Evolutionary conservation across 1,139 yeast species (phyloP), one percentile per base, ranked within the genome.

Genomic region (Blastobotrys buckinghamii): DNA sequence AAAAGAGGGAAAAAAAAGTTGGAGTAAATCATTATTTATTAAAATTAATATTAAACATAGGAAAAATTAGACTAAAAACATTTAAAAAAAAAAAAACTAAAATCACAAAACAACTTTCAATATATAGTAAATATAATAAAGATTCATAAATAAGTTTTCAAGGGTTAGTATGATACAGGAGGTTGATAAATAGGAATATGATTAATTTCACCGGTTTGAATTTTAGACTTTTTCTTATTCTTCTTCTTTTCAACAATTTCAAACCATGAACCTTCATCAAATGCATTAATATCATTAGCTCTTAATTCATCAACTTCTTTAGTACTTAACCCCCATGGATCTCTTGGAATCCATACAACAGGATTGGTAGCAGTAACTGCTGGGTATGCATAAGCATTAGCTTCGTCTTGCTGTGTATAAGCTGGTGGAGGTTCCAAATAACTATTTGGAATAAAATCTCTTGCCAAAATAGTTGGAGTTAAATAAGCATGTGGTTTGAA

Each of bases 261-360:
- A 44, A 60, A 62, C 66, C 67, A 63, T 1, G 96, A 78, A 57
- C 85, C 82, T 38, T 76, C 79, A 60, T 87, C 94, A 49, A 79
- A 72, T 43, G 84, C 80, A 19, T 73, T 70, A 37, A 84, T 74
- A 15, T 59, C 75, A 1, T 59, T 54, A 9, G 56, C 58, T 19
- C 61, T 55, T 40, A 71, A 57, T 44, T 75, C 70, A 42, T 73
- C 75, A 12, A 84, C 77, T 58, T 85, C 81, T 17, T 62, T 64
- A 1, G 75, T 68, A 2, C 95, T 82, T 62, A 87, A 76, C 0
- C 97, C 97, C 75, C 79, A 77, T 7, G 85, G 81, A 67, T 92
- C 98, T 51, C 74, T 73, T 7, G 97, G 95, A 56, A 92, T 78
- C 98, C 98, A 92, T 19, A 92, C 71, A 24, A 75, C 72, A 5